Evolutionary conservation across 345 rosid species (phyloP).

Genomic region (Salix suchowensis): DNA sequence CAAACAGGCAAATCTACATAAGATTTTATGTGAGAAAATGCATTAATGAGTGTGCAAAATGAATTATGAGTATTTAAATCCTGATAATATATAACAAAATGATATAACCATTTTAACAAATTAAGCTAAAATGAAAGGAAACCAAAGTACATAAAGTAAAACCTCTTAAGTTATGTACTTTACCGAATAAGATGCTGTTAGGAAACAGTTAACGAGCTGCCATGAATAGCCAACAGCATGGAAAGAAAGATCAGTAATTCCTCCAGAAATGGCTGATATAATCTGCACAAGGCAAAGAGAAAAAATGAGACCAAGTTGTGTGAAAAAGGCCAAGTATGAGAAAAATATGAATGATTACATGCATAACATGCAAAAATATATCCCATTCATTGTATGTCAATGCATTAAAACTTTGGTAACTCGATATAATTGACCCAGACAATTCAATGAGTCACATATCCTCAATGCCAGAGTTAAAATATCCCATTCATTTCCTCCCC

Average conservation of each 20-base stretch:
- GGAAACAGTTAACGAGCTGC: slow-evolving; percentile 86
- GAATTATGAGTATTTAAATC: neutral
- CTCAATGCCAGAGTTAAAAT: no score
- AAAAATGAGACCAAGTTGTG: neutral
- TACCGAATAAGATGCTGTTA: slow-evolving; percentile 94
- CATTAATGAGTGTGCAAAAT: neutral
- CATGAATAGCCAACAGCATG: slow-evolving; percentile 88
- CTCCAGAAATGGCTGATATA: slow-evolving; percentile 92
- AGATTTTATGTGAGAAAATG: neutral
- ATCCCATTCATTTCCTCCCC: no score
- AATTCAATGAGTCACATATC: no score
- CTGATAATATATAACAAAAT: neutral
- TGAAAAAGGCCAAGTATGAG: no score
- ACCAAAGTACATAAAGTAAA: neutral
- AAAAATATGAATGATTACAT: no score
- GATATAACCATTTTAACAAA: neutral
- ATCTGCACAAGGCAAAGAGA: slow-evolving; percentile 44
- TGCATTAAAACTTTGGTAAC: no score
- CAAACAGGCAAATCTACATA: neutral
- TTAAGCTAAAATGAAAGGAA: neutral
- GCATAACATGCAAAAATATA: no score
- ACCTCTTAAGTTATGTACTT: slow-evolving; percentile 29
- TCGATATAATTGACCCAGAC: no score
- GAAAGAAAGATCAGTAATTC: slow-evolving; percentile 88
- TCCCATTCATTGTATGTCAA: no score